phyloP scores from a whole-genome alignment of 1,284 basidiomycete genomes.

The Trametes hirsuta region DNA sequence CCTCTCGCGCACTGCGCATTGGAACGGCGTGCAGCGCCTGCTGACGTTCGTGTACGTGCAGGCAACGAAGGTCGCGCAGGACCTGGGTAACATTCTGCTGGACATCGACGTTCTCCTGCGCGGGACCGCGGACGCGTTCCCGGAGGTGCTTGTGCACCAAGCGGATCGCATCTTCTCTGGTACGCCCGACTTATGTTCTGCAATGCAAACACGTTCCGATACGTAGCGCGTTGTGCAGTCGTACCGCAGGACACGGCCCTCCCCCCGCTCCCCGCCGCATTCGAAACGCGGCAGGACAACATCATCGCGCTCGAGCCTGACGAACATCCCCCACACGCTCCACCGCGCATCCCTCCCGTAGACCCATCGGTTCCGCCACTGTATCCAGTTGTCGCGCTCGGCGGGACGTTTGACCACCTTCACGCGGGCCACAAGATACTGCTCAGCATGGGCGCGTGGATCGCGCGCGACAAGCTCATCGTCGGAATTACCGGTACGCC shows the following conservation, averaged over 20 bases:
- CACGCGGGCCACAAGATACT: conserved; percentile 98
- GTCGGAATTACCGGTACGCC: conserved; percentile 83
- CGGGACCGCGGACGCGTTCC: conserved; percentile 46
- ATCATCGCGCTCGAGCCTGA: conserved; percentile 25
- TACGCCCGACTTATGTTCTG: conserved; percentile 13
- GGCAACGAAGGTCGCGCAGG: conserved; percentile 70
- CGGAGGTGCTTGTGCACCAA: conserved; percentile 37
- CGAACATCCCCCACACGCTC: conserved; percentile 14
- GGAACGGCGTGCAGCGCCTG: conserved; percentile 65
- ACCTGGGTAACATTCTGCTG: conserved; percentile 66
- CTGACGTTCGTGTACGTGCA: conserved; percentile 78
- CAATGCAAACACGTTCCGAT: background rate
- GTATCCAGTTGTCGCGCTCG: conserved; percentile 59
- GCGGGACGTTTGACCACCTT: conserved; percentile 95
- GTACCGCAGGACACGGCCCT: conserved; percentile 15
- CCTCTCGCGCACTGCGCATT: conserved; percentile 53
- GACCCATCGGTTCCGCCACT: conserved; percentile 26
- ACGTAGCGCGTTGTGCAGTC: conserved; percentile 5
- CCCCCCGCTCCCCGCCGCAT: conserved; percentile 11
- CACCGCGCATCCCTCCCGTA: conserved; percentile 6
- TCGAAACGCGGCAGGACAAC: conserved; percentile 12
- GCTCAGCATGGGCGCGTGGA: conserved; percentile 88
- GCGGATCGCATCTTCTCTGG: conserved; percentile 34
- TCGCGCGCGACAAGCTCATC: conserved; percentile 80
- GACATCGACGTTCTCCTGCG: conserved; percentile 70